A percentile compares a stretch with the other conserved stretches of the same genome.
Evolutionary conservation across 345 rosid species (phyloP).

Genomic region (Noccaea bulbosa): DNA sequence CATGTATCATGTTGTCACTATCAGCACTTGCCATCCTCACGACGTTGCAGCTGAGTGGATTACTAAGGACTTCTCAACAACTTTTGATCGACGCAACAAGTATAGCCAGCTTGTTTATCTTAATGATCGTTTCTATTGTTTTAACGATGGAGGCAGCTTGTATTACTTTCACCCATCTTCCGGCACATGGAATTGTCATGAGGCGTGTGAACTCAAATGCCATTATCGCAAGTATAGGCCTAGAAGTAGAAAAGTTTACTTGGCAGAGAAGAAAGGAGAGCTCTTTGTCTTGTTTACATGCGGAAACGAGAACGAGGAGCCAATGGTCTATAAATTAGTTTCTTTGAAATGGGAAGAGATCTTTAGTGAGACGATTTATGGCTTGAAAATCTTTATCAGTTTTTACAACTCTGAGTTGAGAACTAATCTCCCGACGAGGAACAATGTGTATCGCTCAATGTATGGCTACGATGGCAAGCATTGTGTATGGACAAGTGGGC

Average conservation of each 20-base stretch:
- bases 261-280: slow-evolving; percentile 10
- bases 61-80: neutral
- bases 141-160: neutral
- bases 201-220: neutral
- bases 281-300: neutral
- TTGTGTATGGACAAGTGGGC: neutral
- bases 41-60: slow-evolving; percentile 61
- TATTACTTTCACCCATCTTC: neutral
- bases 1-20: neutral
- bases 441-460: neutral
- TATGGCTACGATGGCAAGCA: neutral
- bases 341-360: neutral
- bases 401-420: neutral
- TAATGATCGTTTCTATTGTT: neutral
- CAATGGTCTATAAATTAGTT: neutral
- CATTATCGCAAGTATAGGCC: neutral
- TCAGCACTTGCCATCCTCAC: slow-evolving; percentile 50
- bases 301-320: neutral
- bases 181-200: neutral
- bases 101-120: neutral
- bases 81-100: neutral
- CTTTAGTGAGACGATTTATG: neutral
- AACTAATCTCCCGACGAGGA: neutral
- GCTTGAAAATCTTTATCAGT: neutral
- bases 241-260: neutral